A percentile compares a stretch with the other conserved stretches of the same genome.
These are phyloP conservation scores for Polytrichum formosum DNA, from an alignment of 225 moss, liverwort and hornwort species.

Conservation along the genomic window DNA sequence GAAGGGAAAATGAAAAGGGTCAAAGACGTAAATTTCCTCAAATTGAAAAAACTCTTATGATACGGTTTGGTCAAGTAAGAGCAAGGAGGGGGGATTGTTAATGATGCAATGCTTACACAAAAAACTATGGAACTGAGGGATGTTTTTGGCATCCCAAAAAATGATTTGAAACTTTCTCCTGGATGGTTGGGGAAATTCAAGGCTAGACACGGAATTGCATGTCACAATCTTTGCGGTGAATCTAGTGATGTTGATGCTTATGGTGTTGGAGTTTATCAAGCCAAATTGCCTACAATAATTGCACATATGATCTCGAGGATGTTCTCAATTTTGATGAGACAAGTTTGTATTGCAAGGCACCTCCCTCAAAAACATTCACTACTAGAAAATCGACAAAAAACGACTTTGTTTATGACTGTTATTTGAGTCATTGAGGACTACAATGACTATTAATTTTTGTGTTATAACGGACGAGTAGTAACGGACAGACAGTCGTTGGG, in stretches of 20 bases:
- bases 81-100: too few relatives aligned
- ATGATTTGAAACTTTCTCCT: slow-evolving; percentile 25
- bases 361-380: not conserved
- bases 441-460: too few relatives aligned
- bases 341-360: not conserved
- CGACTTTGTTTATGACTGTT: too few relatives aligned
- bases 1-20: too few relatives aligned
- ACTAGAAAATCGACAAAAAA: too few relatives aligned
- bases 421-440: too few relatives aligned
- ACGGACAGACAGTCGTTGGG: too few relatives aligned
- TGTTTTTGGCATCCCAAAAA: slow-evolving; percentile 17
- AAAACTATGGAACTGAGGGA: not conserved
- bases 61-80: too few relatives aligned
- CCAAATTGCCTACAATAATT: not conserved
- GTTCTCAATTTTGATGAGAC: slow-evolving; percentile 11
- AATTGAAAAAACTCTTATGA: too few relatives aligned
- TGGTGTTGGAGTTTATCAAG: not conserved
- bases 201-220: slow-evolving; percentile 15
- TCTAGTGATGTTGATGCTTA: not conserved
- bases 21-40: too few relatives aligned
- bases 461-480: too few relatives aligned
- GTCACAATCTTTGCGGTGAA: slow-evolving; percentile 13
- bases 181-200: slow-evolving; percentile 30
- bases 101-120: too few relatives aligned
- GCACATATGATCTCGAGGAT: not conserved